phyloP scores from a whole-genome alignment of 345 rosid species.

The Excoecaria agallocha region DNA sequence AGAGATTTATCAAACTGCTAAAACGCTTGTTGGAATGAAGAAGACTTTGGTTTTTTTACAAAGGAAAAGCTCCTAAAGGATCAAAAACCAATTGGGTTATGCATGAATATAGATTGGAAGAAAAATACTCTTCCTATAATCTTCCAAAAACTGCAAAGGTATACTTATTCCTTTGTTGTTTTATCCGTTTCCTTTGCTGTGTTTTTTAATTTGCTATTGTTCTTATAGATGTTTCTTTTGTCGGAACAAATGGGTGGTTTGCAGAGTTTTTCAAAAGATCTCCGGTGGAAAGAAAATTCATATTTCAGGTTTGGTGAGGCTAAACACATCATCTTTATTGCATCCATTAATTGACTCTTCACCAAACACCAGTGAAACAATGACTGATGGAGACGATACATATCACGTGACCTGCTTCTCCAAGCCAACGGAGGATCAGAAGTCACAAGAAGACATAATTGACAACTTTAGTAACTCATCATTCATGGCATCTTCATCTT shows the following conservation, averaged over 20 bases:
- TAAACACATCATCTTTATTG: too few relatives aligned
- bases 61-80: conserved; percentile 22
- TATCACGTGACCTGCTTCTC: conserved; percentile 43
- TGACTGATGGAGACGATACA: conserved; percentile 21
- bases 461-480: conserved; percentile 21
- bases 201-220: too few relatives aligned
- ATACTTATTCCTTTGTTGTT: neutral
- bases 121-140: neutral
- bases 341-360: conserved; percentile 69
- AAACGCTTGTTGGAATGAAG: conserved; percentile 25
- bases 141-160: conserved; percentile 18
- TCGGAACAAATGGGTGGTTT: too few relatives aligned
- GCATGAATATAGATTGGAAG: conserved; percentile 26
- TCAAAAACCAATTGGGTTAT: conserved; percentile 21
- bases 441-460: conserved; percentile 10
- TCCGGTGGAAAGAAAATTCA: too few relatives aligned
- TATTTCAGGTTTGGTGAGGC: too few relatives aligned
- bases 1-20: conserved; percentile 15
- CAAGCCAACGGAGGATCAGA: conserved; percentile 19
- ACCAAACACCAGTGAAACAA: conserved; percentile 30
- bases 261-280: too few relatives aligned
- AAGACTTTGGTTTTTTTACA: conserved; percentile 27
- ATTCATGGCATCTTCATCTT: conserved; percentile 14
- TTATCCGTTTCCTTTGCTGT: too few relatives aligned
- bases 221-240: too few relatives aligned